Conservation (phyloP, 202 grass and related monocot species). For the Panicum hallii region DNA sequence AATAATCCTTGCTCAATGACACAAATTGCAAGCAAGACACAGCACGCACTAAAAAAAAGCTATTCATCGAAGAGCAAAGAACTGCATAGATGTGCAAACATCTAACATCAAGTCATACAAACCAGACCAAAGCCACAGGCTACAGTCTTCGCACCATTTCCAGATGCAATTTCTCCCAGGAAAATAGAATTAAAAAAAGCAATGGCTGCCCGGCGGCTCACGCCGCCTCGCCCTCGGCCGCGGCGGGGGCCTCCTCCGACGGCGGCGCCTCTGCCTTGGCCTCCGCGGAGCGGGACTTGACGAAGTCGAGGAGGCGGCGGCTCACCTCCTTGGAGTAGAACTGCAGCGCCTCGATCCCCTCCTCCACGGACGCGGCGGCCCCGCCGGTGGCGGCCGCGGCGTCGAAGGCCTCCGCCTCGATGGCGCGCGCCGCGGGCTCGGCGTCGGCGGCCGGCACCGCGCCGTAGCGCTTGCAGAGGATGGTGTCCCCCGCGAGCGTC, state of each 20-base stretch:
- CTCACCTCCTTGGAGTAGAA: slow-evolving; percentile 97
- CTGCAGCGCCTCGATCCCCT: slow-evolving; percentile 82
- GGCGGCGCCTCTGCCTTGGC: slow-evolving; percentile 15
- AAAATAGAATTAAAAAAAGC: background rate
- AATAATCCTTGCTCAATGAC: slow-evolving; percentile 17
- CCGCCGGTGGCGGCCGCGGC: slow-evolving; percentile 47
- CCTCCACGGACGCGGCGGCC: slow-evolving; percentile 59
- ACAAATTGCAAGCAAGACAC: background rate
- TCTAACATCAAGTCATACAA: slow-evolving; percentile 30
- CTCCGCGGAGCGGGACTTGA: slow-evolving; percentile 62
- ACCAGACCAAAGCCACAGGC: background rate
- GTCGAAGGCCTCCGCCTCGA: slow-evolving; percentile 83
- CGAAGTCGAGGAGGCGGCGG: slow-evolving; percentile 77
- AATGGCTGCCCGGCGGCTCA: slow-evolving; percentile 27
- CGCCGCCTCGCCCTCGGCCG: slow-evolving; percentile 33
- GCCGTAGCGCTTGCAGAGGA: slow-evolving; percentile 92
- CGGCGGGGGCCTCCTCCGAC: background rate
- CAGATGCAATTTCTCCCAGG: slow-evolving; percentile 16
- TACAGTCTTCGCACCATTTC: slow-evolving; percentile 19
- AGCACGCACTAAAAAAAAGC: background rate
- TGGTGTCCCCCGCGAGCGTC: slow-evolving; percentile 64
- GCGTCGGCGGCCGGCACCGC: slow-evolving; percentile 67
- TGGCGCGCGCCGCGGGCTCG: slow-evolving; percentile 59
- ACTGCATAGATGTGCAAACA: slow-evolving; percentile 36
- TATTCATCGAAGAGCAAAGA: slow-evolving; percentile 18